Evolutionary conservation across 2,329 filamentous ascomycete species (phyloP), one percentile per base, ranked within the genome.

Genomic region (Zasmidium angulare): DNA sequence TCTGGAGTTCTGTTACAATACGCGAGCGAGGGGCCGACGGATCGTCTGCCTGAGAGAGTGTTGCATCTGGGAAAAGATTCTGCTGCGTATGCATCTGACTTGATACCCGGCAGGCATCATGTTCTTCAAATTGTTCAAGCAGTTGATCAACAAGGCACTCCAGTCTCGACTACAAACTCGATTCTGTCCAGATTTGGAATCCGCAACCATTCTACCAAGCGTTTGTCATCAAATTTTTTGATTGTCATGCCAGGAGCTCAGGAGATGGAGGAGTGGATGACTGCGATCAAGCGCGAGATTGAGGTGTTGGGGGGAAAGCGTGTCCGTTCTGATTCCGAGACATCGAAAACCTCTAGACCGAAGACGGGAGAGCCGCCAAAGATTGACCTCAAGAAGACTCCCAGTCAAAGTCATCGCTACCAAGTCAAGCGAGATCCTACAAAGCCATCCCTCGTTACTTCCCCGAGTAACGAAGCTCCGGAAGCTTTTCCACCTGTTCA

Each of bases 41-140:
- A 93, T 66, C 82, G 90, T 22, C 73, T 87, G 11, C 90, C 90
- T 0, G 90, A 95, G 72, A 90, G 87, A 72, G 80, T 89, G 31
- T 77, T 93, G 58, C 86, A 87, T 51, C 77, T 95, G 2, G 84
- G 85, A n/a, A 86, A 85, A 63, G 84, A 89, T 50, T 93, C 90
- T 2, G 89, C 89, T 11, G 90, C 89, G 3, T 93, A 91, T 72
- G 90, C 88, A 1, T 91, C 86, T 65, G 90, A 95, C 71, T 80
- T 89, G 14, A 91, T 93, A 56, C 89, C 89, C 2, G 90, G 90
- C 4, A 86, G 85, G 61, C 89, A 92, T 68, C 93, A 89, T 85
- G 90, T 93, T 4, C 74, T 93, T 14, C 89, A 91, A 66, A 84
- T 93, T 21, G 88, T 86, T 2, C 88, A 90, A 36, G 78, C 81